Conservation (phyloP, 106 monocot genomes). For the Platanthera guangdongensis region DNA sequence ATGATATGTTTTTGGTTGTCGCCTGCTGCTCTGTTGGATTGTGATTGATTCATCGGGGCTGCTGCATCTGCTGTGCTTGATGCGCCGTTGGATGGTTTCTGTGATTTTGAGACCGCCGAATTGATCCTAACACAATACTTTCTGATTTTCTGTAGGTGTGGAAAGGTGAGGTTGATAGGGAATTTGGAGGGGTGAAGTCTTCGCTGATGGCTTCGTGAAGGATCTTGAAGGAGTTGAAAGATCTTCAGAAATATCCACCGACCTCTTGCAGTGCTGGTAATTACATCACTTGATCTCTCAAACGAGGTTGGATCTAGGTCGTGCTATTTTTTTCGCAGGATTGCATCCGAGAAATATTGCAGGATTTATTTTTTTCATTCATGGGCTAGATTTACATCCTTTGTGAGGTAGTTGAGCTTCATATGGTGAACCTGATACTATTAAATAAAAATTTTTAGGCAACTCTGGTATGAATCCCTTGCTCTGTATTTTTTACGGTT, state of each 20-base stretch:
- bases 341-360: not conserved
- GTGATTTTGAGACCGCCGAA: no score
- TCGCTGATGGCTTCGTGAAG: constrained; percentile 23
- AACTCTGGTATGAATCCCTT: no score
- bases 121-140: no score
- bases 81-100: no score
- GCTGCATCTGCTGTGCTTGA: no score
- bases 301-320: constrained; percentile 1
- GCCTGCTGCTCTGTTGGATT: no score
- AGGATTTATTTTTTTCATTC: not conserved
- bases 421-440: not conserved
- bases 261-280: constrained; percentile 35
- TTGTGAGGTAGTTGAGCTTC: not conserved
- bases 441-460: no score
- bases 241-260: constrained; percentile 31
- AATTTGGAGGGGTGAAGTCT: not conserved
- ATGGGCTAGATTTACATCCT: not conserved
- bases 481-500: no score
- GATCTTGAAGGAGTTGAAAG: constrained; percentile 34
- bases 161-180: not conserved
- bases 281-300: not conserved
- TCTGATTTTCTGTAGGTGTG: not conserved
- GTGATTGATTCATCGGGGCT: no score
- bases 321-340: not conserved
- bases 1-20: no score